Percentiles rank a stretch among this genome's conserved stretches.
Evolutionary conservation across 1,284 basidiomycete genomes (phyloP).

Genomic region (Chondrostereum purpureum): DNA sequence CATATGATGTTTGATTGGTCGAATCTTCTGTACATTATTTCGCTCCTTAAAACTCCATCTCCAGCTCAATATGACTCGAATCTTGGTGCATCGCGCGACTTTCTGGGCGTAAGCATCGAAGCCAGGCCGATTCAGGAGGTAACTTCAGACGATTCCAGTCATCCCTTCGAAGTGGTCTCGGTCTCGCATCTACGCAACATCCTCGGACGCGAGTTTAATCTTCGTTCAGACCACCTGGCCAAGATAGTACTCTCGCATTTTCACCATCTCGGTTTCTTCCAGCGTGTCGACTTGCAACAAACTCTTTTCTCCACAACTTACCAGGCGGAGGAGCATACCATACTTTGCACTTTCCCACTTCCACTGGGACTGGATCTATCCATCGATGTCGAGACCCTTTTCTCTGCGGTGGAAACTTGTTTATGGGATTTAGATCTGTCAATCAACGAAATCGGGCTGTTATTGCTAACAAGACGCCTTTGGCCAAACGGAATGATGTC

Average conservation of each 20-base stretch:
- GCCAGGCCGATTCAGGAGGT: constrained; percentile 18
- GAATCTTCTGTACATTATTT: constrained; percentile 53
- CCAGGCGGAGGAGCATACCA: constrained; percentile 20
- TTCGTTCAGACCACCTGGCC: constrained; percentile 48
- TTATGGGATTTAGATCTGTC: constrained; percentile 65
- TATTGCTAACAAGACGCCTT: constrained; percentile 56
- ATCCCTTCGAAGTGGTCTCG: constrained; percentile 53
- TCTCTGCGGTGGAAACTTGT: constrained; percentile 65
- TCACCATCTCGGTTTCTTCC: constrained; percentile 54
- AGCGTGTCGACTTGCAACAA: constrained; percentile 32
- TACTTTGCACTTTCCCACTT: constrained; percentile 53
- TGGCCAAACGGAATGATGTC: constrained; percentile 71
- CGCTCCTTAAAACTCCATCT: constrained; percentile 46
- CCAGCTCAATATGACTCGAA: constrained; percentile 16
- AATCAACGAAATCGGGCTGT: constrained; percentile 66
- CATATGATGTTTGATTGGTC: constrained; percentile 63
- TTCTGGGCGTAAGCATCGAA: constrained; percentile 36
- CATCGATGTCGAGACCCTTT: constrained; percentile 63
- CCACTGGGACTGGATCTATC: constrained; percentile 69
- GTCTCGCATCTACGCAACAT: constrained; percentile 53
- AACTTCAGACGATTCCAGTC: constrained; percentile 24
- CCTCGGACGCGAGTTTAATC: constrained; percentile 53
- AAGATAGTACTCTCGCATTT: constrained; percentile 53
- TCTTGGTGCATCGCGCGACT: constrained; percentile 28
- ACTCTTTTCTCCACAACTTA: constrained; percentile 29